A percentile compares a stretch with the other conserved stretches of the same genome.
Conservation (phyloP, 148 eudicot species). For the Rhododendron vialii region DNA sequence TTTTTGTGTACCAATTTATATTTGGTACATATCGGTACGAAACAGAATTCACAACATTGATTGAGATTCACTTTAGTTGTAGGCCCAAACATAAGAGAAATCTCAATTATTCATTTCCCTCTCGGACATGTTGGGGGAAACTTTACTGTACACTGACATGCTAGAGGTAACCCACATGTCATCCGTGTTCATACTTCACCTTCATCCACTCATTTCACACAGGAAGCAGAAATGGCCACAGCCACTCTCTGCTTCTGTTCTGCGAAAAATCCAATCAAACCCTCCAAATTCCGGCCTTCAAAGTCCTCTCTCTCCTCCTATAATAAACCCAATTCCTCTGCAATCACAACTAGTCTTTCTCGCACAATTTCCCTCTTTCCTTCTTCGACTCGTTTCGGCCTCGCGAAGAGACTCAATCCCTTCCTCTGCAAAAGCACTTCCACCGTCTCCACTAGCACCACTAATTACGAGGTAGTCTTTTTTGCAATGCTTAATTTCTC, state of each 20-base stretch:
- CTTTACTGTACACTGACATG: too few species aligned
- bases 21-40: too few species aligned
- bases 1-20: too few species aligned
- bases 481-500: neutral
- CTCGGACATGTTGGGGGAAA: too few species aligned
- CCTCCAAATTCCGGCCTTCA: constrained; percentile 6
- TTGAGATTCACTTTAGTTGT: too few species aligned
- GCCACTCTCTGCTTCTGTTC: constrained; percentile 19
- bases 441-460: constrained; percentile 39
- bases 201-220: neutral
- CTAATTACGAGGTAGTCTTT: constrained; percentile 62
- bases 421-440: constrained; percentile 39
- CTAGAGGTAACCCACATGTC: too few species aligned
- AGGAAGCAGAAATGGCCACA: constrained; percentile 16
- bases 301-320: constrained; percentile 10
- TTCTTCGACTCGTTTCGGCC: constrained; percentile 12
- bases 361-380: constrained; percentile 20
- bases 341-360: neutral
- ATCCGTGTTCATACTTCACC: neutral
- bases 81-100: too few species aligned
- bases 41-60: too few species aligned
- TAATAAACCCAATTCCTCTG: constrained; percentile 13
- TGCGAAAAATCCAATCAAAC: constrained; percentile 20
- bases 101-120: too few species aligned
- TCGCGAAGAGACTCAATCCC: constrained; percentile 15